These are phyloP conservation scores for rapeseed (Brassica napus) DNA, from an alignment of 345 rosid species.

Conservation along the genomic window Da-Ae NC_063436.1:8801501-8802000, in stretches of 20 bases:
- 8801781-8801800: constrained; percentile 97
- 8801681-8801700: constrained; percentile 76
- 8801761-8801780: constrained; percentile 80
- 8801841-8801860: constrained; percentile 81
- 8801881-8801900: constrained; percentile 73
- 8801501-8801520: background rate
- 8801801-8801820: constrained; percentile 73
- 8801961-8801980: constrained; percentile 90
- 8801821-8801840: constrained; percentile 89
- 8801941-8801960: constrained; percentile 55
- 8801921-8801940: constrained; percentile 56
- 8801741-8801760: constrained; percentile 80
- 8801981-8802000: constrained; percentile 88
- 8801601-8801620: constrained; percentile 82
- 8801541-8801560: constrained; percentile 49
- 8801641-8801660: constrained; percentile 67
- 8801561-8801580: constrained; percentile 90
- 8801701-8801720: constrained; percentile 91
- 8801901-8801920: constrained; percentile 63
- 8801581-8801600: constrained; percentile 98
- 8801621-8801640: constrained; percentile 78
- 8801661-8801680: constrained; percentile 83
- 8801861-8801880: constrained; percentile 86
- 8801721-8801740: constrained; percentile 80
- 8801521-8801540: background rate